Evolutionary conservation across 23 red algal genomes (phyloP), one percentile per base, ranked within the genome.

Genomic region (Gracilaria domingensis): DNA sequence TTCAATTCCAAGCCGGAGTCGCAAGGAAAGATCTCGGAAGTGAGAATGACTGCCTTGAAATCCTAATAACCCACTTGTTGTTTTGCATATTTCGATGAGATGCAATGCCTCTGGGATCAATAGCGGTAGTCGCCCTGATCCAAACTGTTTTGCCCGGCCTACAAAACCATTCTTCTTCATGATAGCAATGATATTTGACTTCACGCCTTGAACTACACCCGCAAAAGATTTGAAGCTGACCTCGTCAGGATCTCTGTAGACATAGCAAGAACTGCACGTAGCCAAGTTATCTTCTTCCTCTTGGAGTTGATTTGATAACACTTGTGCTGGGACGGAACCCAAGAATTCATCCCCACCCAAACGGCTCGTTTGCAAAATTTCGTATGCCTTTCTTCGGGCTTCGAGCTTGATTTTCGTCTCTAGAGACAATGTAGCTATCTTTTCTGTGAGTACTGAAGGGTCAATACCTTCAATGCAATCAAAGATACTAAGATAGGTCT

Each of bases 21-120:
- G 26, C 35, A 57, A 38, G 11, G 84, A 57, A 74, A 87, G 42
- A 75, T 90, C 87, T 80, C 87, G 20, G 74, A 81, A 90, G 32
- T 90, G 73, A 30, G 49, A 80, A 39, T 59, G 54, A 32, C 44
- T 50, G 13, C 87, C 87, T 32, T 51, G 20, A 20, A 80, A 47
- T 3, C 54, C 74, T 23, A 90, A 53, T 24, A 8, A 21, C 26
- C 70, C 57, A 1, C 54, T 53, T 8, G 50, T 81, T 42, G 53
- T 67, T 32, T 34, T 44, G 44, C 87, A 90, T 42, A 74, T 62
- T 11, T 66, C 0, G 39, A 55, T 56, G 29, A 87, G 24, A 58
- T 87, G 62, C 50, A 21, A 18, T 5, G 84, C 84, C 51, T 87
- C 84, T 36, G 66, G 62, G 20, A 87, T 30, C 24, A 75, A 58